Evolutionary conservation across 2,329 filamentous ascomycete species (phyloP), one percentile per base, ranked within the genome.

Genomic region (Ilyonectria destructans): DNA sequence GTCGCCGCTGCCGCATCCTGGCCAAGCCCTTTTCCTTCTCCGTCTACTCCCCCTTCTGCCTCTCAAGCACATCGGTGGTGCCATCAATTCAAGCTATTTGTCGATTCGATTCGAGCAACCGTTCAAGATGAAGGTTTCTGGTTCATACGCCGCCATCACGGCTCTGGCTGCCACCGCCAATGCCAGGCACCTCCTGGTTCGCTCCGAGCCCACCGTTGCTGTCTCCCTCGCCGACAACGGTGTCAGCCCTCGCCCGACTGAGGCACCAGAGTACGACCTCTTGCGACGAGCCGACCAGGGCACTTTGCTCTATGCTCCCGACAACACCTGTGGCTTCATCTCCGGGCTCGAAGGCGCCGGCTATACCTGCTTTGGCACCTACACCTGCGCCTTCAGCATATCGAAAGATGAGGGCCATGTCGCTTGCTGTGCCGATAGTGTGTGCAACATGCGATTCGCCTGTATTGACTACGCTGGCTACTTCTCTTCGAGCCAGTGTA

Each of bases 301-400:
- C 19, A 83, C 80, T 0, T 79, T 84, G 31, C 78, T 86, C n/a
- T 74, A 85, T 61, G 86, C 81, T 12, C 83, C 84, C 1, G 85
- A 87, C 72, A 85, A 85, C 67, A 86, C 84, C 0, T 88, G 86
- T 66, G 86, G 86, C 69, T 88, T 81, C 72, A 75, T 88, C 45
- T 80, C 79, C 33, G 86, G 82, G 35, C 78, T 77, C 31, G 62
- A 79, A 13, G 84, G 78, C 21, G 81, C 80, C 2, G 78, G 78
- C 4, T 85, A 82, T 70, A 82, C 78, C 13, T 87, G 85, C 68
- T 73, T 72, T 15, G 69, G 56, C 19, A 69, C 68, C 26, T 74
- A 71, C 37, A 80, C 75, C 19, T 87, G 85, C 58, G 81, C 82
- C 40, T 79, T 87, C 58, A 76, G 84, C 55, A 81, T 81, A 1